Evolutionary conservation across 176 grass and related monocot genomes (phyloP).

Genomic region (Rhynchospora pubera): DNA sequence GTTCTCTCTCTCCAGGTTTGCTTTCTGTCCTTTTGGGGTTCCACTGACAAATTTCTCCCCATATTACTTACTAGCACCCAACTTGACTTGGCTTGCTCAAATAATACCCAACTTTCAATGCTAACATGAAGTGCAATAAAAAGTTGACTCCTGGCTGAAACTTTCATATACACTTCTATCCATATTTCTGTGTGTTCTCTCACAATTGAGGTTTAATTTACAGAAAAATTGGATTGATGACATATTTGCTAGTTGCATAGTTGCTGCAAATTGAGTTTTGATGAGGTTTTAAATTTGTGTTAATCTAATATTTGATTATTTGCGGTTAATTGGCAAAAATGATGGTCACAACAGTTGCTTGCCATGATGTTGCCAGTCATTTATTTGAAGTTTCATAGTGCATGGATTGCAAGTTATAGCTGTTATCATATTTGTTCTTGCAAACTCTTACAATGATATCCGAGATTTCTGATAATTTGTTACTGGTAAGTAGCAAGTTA

Average conservation of each 20-base stretch:
- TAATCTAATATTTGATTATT: neutral
- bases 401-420: neutral
- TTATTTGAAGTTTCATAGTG: neutral
- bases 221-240: neutral
- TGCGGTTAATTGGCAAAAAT: neutral
- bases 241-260: neutral
- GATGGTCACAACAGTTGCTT: neutral
- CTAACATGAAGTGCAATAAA: neutral
- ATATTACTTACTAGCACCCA: neutral
- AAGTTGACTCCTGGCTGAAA: neutral
- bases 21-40: neutral
- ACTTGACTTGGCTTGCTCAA: neutral
- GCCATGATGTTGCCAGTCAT: neutral
- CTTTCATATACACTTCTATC: neutral
- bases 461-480: neutral
- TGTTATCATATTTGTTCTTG: neutral
- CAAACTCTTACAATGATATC: neutral
- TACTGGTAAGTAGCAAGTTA: neutral
- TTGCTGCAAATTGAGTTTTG: neutral
- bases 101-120: neutral
- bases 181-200: neutral
- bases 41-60: neutral
- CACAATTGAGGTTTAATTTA: neutral
- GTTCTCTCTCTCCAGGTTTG: slow-evolving; percentile 68
- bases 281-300: neutral